Evolutionary conservation across 768 basidiomycete genomes (phyloP).

Genomic region (Kwoniella mangroviensis): DNA sequence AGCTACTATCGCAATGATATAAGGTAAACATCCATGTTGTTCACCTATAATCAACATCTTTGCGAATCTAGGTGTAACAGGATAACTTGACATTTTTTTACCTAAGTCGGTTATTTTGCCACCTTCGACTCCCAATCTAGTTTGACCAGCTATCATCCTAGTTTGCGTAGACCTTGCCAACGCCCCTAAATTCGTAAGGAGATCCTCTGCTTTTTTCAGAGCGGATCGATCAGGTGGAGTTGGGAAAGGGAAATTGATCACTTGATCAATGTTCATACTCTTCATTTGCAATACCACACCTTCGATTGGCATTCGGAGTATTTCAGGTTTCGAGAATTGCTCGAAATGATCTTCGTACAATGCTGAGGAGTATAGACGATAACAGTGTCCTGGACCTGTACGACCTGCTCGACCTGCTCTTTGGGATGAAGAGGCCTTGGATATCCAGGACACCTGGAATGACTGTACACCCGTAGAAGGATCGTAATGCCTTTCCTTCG

Average conservation of each 20-base stretch:
- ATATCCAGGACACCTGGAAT: constrained; percentile 90
- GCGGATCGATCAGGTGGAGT: constrained; percentile 83
- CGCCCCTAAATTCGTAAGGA: constrained; percentile 81
- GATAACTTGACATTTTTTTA: constrained; percentile 90
- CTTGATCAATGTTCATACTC: constrained; percentile 95
- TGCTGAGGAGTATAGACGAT: constrained; percentile 93
- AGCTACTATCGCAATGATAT: constrained; percentile 87
- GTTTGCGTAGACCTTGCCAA: constrained; percentile 61
- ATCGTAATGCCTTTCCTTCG: constrained; percentile 94
- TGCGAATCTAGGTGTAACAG: constrained; percentile 90
- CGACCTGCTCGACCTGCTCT: constrained; percentile 95
- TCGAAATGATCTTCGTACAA: constrained; percentile 92
- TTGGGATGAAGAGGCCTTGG: constrained; percentile 92
- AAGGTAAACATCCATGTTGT: constrained; percentile 89
- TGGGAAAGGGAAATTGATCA: constrained; percentile 97
- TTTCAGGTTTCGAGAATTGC: constrained; percentile 84
- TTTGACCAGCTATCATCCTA: constrained; percentile 50
- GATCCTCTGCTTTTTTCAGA: constrained; percentile 78
- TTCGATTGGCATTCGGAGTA: constrained; percentile 93
- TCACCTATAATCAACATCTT: constrained; percentile 86
- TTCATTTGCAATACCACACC: constrained; percentile 98
- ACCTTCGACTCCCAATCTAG: constrained; percentile 56
- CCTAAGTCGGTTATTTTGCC: constrained; percentile 86
- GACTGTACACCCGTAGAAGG: constrained; percentile 79
- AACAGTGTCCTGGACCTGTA: constrained; percentile 97